Base-by-base conservation (phyloP, 768 basidiomycete species). In the Lactarius evosmus region DNA sequence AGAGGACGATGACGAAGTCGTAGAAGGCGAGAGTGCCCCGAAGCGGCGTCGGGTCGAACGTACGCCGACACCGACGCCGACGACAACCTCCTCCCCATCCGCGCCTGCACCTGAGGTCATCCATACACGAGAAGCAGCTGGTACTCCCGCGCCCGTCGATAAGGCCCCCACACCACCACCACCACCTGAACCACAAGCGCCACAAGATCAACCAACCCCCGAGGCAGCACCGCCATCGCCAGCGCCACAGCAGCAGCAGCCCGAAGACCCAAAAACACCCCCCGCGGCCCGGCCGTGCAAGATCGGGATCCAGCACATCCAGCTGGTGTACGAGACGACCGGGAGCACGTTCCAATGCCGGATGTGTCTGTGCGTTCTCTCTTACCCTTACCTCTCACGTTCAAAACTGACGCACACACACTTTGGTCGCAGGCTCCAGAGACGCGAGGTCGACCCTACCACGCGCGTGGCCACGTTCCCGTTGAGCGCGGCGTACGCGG, bases 241-340 rank as follows among this genome's bases (percentile, higher is more conserved):
- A n/a, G 40, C 22, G 6, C n/a, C 4, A 33, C 27, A 29, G n/a
- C 32, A 49, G 36, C 52, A 33, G 25, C 44, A 30, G 17, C n/a
- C 56, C 27, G 51, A 54, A 49, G 53, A 27, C 2, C 34, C 27
- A 1, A 30, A 19, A 36, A 9, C 33, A 33, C 22, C 53, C 4
- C 8, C 2, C 6, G 46, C 29, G 3, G 34, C 22, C 14, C 16
- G 36, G 33, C 44, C 41, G 27, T 59, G 58, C 19, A 59, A 65
- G 58, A 65, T 67, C 14, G 58, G 66, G n/a, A 65, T 56, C 19
- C 58, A 60, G 30, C 66, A 67, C 17, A 67, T 67, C 25, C 57
- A 64, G 22, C 63, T 65, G 9, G 66, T 34, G 4, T 66, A 66
- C 12, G 62, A 66, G 53, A 53, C 49, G 1, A 38, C 27, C 22